Percentiles rank a stretch among this genome's conserved stretches.
Evolutionary conservation across 1,284 basidiomycete genomes (phyloP).

Genomic region (Trichosporon asahii): DNA sequence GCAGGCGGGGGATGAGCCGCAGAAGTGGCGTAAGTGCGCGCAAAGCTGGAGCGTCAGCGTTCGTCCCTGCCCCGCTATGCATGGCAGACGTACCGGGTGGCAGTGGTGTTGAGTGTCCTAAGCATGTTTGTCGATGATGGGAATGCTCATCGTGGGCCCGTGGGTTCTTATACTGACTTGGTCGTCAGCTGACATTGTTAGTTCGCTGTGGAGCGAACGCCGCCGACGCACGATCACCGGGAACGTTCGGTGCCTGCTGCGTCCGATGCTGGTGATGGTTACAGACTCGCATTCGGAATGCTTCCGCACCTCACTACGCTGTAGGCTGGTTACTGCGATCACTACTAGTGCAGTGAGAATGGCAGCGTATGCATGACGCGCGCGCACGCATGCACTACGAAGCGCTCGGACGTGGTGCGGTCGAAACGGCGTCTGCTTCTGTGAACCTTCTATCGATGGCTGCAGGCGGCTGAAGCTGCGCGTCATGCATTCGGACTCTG

Average conservation of each 20-base stretch:
- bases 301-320: not conserved
- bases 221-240: not conserved
- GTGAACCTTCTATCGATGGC: not conserved
- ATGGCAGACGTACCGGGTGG: not conserved
- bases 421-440: not conserved
- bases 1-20: not conserved
- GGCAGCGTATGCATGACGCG: not conserved
- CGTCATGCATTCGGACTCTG: not conserved
- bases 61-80: not conserved
- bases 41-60: not conserved
- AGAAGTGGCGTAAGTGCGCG: not conserved
- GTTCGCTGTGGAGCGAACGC: not conserved
- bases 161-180: not conserved
- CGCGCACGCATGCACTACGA: not conserved
- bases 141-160: not conserved
- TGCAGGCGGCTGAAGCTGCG: not conserved
- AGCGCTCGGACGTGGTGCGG: not conserved
- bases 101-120: not conserved
- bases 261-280: not conserved
- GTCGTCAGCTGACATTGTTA: constrained; percentile 2
- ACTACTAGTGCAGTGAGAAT: not conserved
- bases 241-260: not conserved
- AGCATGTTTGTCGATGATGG: not conserved
- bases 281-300: not conserved
- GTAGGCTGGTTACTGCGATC: not conserved